A percentile compares a stretch with the other conserved stretches of the same genome.
phyloP scores from a whole-genome alignment of 306 rosid species.

The barrel medic (Medicago truncatula) region DNA sequence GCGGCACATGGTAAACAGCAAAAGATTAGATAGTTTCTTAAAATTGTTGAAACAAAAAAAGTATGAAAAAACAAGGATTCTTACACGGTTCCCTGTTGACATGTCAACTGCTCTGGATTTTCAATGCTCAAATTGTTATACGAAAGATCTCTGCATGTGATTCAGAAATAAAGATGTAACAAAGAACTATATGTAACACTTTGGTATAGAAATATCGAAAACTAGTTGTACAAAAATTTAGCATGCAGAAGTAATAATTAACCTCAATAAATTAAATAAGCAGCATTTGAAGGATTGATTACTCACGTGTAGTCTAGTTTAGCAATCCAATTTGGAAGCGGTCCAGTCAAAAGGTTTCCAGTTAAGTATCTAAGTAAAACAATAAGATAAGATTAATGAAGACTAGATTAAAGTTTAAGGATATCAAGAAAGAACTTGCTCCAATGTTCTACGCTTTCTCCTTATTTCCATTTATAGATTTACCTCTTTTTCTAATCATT shows the following conservation, averaged over 20 bases:
- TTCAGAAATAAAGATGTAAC: conserved; percentile 28
- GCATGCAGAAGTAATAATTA: conserved; percentile 3
- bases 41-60: conserved; percentile 1
- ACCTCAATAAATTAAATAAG: conserved; percentile 19
- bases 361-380: conserved; percentile 58
- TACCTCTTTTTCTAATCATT: too few species aligned
- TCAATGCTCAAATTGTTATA: conserved; percentile 57
- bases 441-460: not conserved
- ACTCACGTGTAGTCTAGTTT: conserved; percentile 52
- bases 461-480: not conserved
- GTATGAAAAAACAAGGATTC: conserved; percentile 33
- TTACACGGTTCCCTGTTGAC: conserved; percentile 60
- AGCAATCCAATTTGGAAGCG: conserved; percentile 53
- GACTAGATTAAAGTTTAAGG: not conserved
- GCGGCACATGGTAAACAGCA: not conserved
- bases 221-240: not conserved
- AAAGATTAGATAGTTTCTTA: conserved; percentile 31
- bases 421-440: not conserved
- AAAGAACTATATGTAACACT: conserved; percentile 2
- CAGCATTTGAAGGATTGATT: conserved; percentile 34
- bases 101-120: conserved; percentile 42
- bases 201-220: not conserved
- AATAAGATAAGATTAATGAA: conserved; percentile 3
- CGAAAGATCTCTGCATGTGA: conserved; percentile 66
- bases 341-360: conserved; percentile 74